Evolutionary conservation across 495 filamentous ascomycete genomes (phyloP).

Genomic region (Echria macrotheca): DNA sequence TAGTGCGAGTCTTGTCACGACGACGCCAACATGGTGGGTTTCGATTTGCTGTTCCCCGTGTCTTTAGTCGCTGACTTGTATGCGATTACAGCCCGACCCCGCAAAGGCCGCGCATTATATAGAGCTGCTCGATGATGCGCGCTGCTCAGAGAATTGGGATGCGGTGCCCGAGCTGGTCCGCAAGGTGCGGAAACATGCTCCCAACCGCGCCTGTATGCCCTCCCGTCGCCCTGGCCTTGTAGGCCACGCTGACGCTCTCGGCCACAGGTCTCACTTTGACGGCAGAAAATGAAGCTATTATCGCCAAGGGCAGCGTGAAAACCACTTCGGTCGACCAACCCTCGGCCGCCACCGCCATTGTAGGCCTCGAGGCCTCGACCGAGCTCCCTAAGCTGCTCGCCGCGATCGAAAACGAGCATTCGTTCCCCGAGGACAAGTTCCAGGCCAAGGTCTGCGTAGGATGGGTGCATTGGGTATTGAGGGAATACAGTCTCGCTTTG

Average conservation of each 20-base stretch:
- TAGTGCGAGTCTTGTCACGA: slow-evolving; percentile 29
- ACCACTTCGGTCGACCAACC: slow-evolving; percentile 35
- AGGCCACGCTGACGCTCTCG: slow-evolving; percentile 6
- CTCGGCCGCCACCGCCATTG: slow-evolving; percentile 28
- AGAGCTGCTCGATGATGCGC: slow-evolving; percentile 72
- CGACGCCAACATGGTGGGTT: slow-evolving; percentile 26
- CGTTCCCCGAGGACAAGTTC: slow-evolving; percentile 61
- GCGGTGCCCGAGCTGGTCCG: slow-evolving; percentile 83
- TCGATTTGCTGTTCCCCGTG: not conserved
- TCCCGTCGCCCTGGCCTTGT: slow-evolving; percentile 1
- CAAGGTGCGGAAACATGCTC: slow-evolving; percentile 90
- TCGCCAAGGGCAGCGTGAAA: slow-evolving; percentile 50
- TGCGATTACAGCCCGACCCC: slow-evolving; percentile 41
- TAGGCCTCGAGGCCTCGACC: slow-evolving; percentile 38
- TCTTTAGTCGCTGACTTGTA: slow-evolving; percentile 11
- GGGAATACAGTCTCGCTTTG: slow-evolving; percentile 58
- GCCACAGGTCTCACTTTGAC: slow-evolving; percentile 65
- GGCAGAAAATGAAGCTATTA: slow-evolving; percentile 64
- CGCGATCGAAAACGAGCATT: slow-evolving; percentile 58
- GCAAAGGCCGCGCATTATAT: slow-evolving; percentile 76
- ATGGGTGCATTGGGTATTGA: slow-evolving; percentile 74
- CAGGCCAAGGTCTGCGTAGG: slow-evolving; percentile 75
- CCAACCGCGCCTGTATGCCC: slow-evolving; percentile 72
- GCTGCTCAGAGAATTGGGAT: slow-evolving; percentile 83
- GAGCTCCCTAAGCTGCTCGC: slow-evolving; percentile 59